Evolutionary conservation across 768 basidiomycete species (phyloP).

Genomic region (Pulveroboletus ravenelii): DNA sequence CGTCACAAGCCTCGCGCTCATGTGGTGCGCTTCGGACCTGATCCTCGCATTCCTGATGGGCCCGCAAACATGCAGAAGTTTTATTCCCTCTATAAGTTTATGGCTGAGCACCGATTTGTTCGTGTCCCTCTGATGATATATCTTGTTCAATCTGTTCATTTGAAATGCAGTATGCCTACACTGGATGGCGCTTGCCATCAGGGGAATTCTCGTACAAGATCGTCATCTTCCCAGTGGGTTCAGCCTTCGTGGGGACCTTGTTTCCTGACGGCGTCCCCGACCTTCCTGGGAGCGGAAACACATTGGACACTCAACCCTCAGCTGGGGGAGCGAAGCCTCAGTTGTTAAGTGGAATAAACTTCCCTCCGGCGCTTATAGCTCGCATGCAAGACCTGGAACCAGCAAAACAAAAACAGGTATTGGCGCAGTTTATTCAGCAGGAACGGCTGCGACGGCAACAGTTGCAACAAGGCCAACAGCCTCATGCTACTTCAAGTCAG

Average conservation of each 20-base stretch:
- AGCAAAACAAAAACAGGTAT: constrained; percentile 17
- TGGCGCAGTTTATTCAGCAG: constrained; percentile 15
- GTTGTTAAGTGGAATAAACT: not conserved
- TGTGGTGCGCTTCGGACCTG: constrained; percentile 38
- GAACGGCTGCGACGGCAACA: constrained; percentile 28
- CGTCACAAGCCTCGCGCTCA: constrained; percentile 31
- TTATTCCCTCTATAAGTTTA: constrained; percentile 36
- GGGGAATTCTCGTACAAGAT: constrained; percentile 43
- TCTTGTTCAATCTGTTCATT: constrained; percentile 1
- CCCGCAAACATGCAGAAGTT: constrained; percentile 42
- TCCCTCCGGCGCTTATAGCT: constrained; percentile 12
- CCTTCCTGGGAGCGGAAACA: constrained; percentile 25
- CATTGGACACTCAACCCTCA: constrained; percentile 4
- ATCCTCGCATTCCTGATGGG: constrained; percentile 32
- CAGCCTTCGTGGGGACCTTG: constrained; percentile 41
- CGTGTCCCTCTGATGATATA: constrained; percentile 16
- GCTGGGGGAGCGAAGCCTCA: constrained; percentile 8
- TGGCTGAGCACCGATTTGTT: constrained; percentile 44
- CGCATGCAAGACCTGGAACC: constrained; percentile 24
- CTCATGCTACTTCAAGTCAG: constrained; percentile 11
- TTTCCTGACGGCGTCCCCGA: constrained; percentile 53
- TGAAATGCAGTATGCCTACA: constrained; percentile 42
- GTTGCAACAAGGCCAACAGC: constrained; percentile 17
- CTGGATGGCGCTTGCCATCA: constrained; percentile 44
- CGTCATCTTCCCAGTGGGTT: constrained; percentile 41